Evolutionary conservation across 345 rosid genomes (phyloP), one percentile per base, ranked within the genome.

Genomic region (Gossypium sturtianum): DNA sequence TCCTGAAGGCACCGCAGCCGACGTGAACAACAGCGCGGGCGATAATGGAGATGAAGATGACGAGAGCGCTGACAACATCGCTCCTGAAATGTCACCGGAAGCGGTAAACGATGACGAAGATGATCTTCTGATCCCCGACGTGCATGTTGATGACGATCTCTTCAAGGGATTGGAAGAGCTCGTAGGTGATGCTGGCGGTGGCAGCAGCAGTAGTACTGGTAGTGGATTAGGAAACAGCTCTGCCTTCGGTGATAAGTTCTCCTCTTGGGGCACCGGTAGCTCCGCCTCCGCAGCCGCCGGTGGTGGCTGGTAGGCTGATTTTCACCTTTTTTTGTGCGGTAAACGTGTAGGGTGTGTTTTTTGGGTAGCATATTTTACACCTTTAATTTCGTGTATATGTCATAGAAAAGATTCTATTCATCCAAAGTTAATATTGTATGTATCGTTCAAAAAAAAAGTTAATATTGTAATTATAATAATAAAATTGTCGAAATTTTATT

Each of bases 81-180:
- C 53, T 66, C 52, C 11, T 3, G 81, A 80, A 2, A 78, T 71
- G 49, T 82, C 77, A 9, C 29, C 10, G 20, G 88, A 77, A n/a
- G 69, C 6, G 22, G 88, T 81, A 16, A 45, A 34, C 25, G 68
- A 29, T 25, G 58, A 29, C 11, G 75, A 72, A 58, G 64, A 57
- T 15, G 83, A 82, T 73, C 76, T 83, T 73, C 72, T 91, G 81
- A 87, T 90, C 44, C 90, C 92, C 16, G 89, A 93, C 74, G 64
- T 78, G 58, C 63, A 79, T 34, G 74, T 93, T 25, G 83, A 79
- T 47, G 93, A 88, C 73, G 87, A 88, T 78, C 56, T 86, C 16
- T 81, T 87, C 70, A 64, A 79, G 47, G 83, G 74, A 29, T 48
- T 84, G 75, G 67, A 80, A 49, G 74, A 75, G 34, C 71, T 85